phyloP scores from a whole-genome alignment of 1,284 basidiomycete species.

The Quambalaria eucalypti region DNA sequence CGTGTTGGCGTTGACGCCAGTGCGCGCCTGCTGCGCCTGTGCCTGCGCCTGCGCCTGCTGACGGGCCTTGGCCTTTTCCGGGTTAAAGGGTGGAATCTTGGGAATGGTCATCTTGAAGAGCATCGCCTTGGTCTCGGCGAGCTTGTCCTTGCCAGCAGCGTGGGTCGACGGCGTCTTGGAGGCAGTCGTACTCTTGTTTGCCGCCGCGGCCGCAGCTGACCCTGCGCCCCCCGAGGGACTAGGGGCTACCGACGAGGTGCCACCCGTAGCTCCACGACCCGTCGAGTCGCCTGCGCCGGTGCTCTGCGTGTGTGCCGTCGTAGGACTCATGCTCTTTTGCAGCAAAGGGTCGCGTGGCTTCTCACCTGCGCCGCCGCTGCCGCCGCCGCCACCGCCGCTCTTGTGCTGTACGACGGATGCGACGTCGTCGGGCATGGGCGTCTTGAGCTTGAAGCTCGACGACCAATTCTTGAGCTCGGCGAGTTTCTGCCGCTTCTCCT shows the following conservation, averaged over 20 bases:
- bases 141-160: conserved; percentile 15
- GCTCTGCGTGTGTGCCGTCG: conserved; percentile 13
- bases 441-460: conserved; percentile 87
- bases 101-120: conserved; percentile 59
- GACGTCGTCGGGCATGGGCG: conserved; percentile 85
- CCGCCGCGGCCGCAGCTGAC: conserved; percentile 9
- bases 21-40: conserved; percentile 6
- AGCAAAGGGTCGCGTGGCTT: conserved; percentile 34
- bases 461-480: conserved; percentile 87
- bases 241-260: conserved; percentile 3
- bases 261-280: background rate
- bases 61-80: conserved; percentile 47
- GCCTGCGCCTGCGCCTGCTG: conserved; percentile 18
- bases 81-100: conserved; percentile 83
- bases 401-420: conserved; percentile 50
- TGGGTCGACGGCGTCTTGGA: conserved; percentile 5
- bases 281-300: background rate
- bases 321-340: conserved; percentile 34
- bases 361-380: conserved; percentile 31
- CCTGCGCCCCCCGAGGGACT: conserved; percentile 13
- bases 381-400: no score
- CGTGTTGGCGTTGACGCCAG: conserved; percentile 2
- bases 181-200: conserved; percentile 9
- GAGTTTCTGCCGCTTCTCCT: conserved; percentile 83
- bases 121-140: conserved; percentile 36